These are phyloP conservation scores for Alloascoidea hylecoeti DNA, from an alignment of 805 yeast genomes.

Conservation along the genomic window DNA sequence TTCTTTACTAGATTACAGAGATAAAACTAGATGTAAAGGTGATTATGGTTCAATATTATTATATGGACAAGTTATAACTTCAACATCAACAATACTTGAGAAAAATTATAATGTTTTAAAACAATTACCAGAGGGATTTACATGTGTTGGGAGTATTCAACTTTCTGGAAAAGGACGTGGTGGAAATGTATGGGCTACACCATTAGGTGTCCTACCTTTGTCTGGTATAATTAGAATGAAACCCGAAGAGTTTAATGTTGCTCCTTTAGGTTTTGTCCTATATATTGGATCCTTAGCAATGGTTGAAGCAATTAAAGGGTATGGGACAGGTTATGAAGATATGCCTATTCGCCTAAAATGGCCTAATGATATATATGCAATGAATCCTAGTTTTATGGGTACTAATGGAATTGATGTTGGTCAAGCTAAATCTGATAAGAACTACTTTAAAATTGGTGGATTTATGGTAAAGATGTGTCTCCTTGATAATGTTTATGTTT, in stretches of 20 bases:
- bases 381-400: conserved; percentile 20
- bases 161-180: conserved; percentile 91
- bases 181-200: conserved; percentile 91
- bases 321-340: conserved; percentile 53
- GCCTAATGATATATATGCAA: conserved; percentile 89
- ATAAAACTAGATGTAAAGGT: conserved; percentile 11
- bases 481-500: conserved; percentile 39
- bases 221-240: conserved; percentile 59
- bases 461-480: conserved; percentile 70
- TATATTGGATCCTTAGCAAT: conserved; percentile 75
- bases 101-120: conserved; percentile 46
- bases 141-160: conserved; percentile 68
- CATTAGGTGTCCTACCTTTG: conserved; percentile 79
- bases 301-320: conserved; percentile 57
- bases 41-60: conserved; percentile 48
- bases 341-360: conserved; percentile 80
- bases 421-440: conserved; percentile 8
- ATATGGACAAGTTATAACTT: conserved; percentile 83
- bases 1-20: conserved; percentile 21
- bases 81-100: conserved; percentile 73
- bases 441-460: conserved; percentile 69
- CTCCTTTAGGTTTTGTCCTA: conserved; percentile 71
- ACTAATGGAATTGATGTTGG: conserved; percentile 8
- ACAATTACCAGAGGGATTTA: conserved; percentile 51
- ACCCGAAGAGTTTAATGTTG: conserved; percentile 11